phyloP scores from a whole-genome alignment of 176 grass and related monocot species.

The Eleusine indica region DNA sequence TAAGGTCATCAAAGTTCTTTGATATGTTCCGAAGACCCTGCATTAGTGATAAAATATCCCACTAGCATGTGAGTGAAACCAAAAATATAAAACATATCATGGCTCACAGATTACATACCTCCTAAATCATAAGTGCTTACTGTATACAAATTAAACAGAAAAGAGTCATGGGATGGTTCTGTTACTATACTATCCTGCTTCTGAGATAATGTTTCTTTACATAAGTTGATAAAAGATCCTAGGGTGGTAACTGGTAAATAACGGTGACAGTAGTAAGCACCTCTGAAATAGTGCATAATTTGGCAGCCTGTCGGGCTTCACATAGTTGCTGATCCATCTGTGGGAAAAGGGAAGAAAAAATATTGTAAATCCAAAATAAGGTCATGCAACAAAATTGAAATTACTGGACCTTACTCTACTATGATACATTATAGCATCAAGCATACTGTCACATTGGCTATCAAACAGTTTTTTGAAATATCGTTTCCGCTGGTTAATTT shows the following conservation, averaged over 20 bases:
- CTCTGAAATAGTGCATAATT: conserved; percentile 64
- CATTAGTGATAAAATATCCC: conserved; percentile 27
- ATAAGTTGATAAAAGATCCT: conserved; percentile 12
- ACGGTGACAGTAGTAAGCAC: conserved; percentile 27
- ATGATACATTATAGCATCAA: not conserved
- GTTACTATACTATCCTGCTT: conserved; percentile 9
- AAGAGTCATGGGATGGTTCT: not conserved
- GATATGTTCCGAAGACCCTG: conserved; percentile 69
- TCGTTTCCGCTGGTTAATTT: not conserved
- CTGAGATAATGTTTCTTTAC: conserved; percentile 13
- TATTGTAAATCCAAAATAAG: not conserved
- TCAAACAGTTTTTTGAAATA: not conserved
- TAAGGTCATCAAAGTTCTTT: conserved; percentile 55
- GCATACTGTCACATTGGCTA: not conserved
- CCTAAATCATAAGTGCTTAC: not conserved
- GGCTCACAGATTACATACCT: conserved; percentile 1
- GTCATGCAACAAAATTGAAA: conserved; percentile 14
- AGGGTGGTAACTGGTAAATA: conserved; percentile 20
- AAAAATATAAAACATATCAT: conserved; percentile 15
- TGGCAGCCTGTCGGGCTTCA: conserved; percentile 48
- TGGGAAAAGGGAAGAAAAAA: not conserved
- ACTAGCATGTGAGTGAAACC: conserved; percentile 9
- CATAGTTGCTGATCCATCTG: conserved; percentile 65
- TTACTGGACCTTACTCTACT: not conserved
- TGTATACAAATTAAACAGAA: not conserved